Evolutionary conservation across 2,329 filamentous ascomycete genomes (phyloP), one percentile per base, ranked within the genome.

Genomic region (Sphaerulina musiva): DNA sequence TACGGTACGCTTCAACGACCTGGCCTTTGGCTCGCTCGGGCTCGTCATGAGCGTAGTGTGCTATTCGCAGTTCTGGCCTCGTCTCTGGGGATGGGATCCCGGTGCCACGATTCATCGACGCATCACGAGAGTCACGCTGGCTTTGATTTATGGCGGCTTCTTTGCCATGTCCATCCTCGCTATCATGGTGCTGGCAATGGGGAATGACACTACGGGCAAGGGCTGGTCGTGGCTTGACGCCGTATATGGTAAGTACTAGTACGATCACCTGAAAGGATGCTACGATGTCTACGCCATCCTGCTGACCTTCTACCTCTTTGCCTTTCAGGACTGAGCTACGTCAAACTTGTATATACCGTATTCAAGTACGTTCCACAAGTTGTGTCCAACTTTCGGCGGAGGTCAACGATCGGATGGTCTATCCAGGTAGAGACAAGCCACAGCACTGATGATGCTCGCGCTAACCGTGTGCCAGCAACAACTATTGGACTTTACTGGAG

Each of bases 311-410:
- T 1, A 29, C 26, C 26, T 29, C 26, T 29, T 4, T 29, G 6
- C 26, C 6, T 4, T 29, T 7, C 26, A 29, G 26, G 86, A 10
- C 74, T 95, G 32, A 89, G 88, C 41, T 95, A 95, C 68, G 85
- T 95, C 68, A 98, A 98, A 74, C 78, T 98, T 34, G 71, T 91
- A 51, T 82, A 95, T 61, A 95, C 92, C 0, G 74, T 96, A 26
- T 80, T 95, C 72, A 98, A 98, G 74, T 97, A 96, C 72, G 84
- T 89, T 45, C 93, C 93, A 4, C 90, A 95, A 76, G 82, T 87
- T 38, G 78, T 86, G 65, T 78, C 86, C 63, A 97, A 97, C 74
- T 90, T 86, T 69, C 83, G 84, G 64, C 89, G 92, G 65, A 81
- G 85, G 68, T 95, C 88, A 53, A 97, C 93, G 0, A 73, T 80